phyloP scores from a whole-genome alignment of 208 protist genomes.

The Trypanosoma congolense region DNA sequence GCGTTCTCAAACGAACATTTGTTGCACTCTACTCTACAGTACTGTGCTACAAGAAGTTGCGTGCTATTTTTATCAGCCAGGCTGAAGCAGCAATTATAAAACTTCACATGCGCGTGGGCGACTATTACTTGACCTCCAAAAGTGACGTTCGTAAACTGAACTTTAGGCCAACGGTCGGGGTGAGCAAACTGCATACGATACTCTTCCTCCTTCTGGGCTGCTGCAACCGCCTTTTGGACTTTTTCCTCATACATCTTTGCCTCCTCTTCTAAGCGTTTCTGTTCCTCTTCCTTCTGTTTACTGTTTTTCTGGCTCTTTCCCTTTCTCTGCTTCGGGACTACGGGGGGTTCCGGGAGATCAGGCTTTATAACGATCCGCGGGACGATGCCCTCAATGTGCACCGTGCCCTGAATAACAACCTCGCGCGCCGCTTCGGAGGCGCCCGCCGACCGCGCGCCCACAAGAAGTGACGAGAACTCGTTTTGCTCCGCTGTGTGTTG shows the following conservation, averaged over 20 bases:
- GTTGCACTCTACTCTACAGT: constrained; percentile 61
- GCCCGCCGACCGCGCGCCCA: constrained; percentile 15
- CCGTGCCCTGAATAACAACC: constrained; percentile 34
- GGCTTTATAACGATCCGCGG: constrained; percentile 73
- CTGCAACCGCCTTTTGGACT: constrained; percentile 54
- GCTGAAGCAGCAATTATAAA: constrained; percentile 76
- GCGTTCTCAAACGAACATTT: constrained; percentile 77
- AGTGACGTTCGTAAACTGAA: constrained; percentile 65
- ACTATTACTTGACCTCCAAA: constrained; percentile 71
- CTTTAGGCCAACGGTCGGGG: constrained; percentile 63
- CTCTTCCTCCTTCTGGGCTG: constrained; percentile 61
- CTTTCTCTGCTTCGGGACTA: constrained; percentile 19
- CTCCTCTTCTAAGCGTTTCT: constrained; percentile 49
- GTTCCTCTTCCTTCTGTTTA: constrained; percentile 62
- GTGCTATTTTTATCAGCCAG: constrained; percentile 17
- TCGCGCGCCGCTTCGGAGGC: constrained; percentile 37
- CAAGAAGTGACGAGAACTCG: constrained; percentile 12
- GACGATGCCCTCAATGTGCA: constrained; percentile 51
- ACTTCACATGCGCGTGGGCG: constrained; percentile 67
- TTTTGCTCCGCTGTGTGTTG: constrained; percentile 14
- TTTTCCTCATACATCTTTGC: constrained; percentile 51
- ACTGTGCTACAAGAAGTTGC: constrained; percentile 75
- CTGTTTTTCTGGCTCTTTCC: constrained; percentile 35
- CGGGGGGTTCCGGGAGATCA: constrained; percentile 33
- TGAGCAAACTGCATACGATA: constrained; percentile 83